phyloP scores from a whole-genome alignment of 2,329 filamentous ascomycete genomes.

The Xylariaceae sp. region DNA sequence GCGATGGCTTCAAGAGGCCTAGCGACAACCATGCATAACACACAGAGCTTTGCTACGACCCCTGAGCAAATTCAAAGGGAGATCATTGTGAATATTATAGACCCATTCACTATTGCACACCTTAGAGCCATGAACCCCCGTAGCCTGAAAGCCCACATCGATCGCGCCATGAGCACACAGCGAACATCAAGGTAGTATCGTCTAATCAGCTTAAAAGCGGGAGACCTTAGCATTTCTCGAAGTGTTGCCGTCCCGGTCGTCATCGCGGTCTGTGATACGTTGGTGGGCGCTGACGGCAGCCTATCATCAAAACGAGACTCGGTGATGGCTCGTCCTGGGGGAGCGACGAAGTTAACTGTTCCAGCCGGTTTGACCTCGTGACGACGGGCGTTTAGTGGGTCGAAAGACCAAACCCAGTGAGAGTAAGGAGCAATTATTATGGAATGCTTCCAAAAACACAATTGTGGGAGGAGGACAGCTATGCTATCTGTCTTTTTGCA shows the following conservation, averaged over 20 bases:
- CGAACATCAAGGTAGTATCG: no score
- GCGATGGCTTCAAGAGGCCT: background rate
- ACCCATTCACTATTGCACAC: background rate
- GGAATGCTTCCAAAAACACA: no score
- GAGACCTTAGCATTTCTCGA: no score
- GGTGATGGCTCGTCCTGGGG: background rate
- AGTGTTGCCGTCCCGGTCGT: background rate
- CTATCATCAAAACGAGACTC: constrained; percentile 3
- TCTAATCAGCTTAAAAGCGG: no score
- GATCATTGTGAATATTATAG: background rate
- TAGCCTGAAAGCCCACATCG: no score
- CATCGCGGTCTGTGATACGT: background rate
- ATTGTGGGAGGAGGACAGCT: no score
- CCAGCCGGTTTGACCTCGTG: no score
- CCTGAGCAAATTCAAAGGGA: background rate
- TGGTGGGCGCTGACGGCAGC: background rate
- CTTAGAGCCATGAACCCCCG: background rate
- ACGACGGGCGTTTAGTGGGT: no score
- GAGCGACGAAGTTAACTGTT: background rate
- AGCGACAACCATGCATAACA: background rate
- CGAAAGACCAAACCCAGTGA: no score
- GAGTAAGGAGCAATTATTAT: no score
- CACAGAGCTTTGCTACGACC: background rate
- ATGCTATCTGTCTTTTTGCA: no score
- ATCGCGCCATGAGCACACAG: no score